These are phyloP conservation scores for Russula lepida DNA, from an alignment of 768 basidiomycete species.

Conservation along the genomic window DNA sequence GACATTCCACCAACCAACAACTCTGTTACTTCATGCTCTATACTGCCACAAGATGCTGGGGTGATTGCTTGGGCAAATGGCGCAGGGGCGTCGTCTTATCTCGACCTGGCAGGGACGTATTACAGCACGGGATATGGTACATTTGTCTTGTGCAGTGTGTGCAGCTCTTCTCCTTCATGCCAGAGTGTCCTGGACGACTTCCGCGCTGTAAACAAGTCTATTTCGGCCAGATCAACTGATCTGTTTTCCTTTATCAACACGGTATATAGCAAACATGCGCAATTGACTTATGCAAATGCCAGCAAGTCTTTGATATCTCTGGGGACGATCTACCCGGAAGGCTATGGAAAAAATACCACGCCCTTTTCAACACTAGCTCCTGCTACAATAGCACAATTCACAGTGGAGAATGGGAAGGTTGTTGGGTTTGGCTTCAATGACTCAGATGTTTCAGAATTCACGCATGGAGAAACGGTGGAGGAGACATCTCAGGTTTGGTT, in stretches of 20 bases:
- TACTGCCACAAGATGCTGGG: background rate
- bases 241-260: background rate
- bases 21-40: background rate
- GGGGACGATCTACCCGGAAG: constrained; percentile 7
- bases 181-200: constrained; percentile 1
- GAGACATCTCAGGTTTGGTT: constrained; percentile 8
- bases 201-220: background rate
- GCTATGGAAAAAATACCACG: constrained; percentile 11
- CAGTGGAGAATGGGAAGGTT: background rate
- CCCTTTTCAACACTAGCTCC: background rate
- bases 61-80: background rate
- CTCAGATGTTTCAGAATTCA: background rate
- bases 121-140: constrained; percentile 2
- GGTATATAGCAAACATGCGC: background rate
- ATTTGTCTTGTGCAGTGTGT: background rate
- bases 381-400: background rate
- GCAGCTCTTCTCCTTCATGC: constrained; percentile 5
- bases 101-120: constrained; percentile 7
- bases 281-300: background rate
- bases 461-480: background rate
- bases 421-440: constrained; percentile 1
- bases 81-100: background rate
- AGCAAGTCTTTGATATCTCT: background rate
- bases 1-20: too few species aligned
- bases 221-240: background rate